Evolutionary conservation across 192 early-diverging fungal species (phyloP).

Genomic region (Jimgerdemannia lactiflua): DNA sequence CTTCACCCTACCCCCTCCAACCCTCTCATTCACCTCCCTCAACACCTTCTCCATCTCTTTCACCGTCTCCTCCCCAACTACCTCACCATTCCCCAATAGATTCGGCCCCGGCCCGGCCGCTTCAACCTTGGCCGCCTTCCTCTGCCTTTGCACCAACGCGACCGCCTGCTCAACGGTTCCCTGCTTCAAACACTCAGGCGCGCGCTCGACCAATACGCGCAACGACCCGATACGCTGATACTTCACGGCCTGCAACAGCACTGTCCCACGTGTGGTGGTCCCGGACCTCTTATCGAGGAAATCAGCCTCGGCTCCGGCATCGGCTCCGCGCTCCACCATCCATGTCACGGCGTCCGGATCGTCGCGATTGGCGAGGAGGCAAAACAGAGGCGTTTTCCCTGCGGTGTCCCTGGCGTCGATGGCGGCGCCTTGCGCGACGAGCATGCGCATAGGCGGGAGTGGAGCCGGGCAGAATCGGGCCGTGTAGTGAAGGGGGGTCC

Average conservation of each 20-base stretch:
- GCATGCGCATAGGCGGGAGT: conserved; percentile 10
- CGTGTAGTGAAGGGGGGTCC: conserved; percentile 28
- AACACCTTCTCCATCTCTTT: not conserved
- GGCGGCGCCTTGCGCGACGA: conserved; percentile 24
- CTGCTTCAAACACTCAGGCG: not conserved
- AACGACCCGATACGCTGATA: conserved; percentile 12
- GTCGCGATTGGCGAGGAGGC: conserved; percentile 29
- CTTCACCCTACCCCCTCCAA: not conserved
- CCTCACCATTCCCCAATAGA: not conserved
- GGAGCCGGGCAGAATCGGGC: conserved; percentile 21
- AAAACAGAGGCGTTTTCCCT: conserved; percentile 23
- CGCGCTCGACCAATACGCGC: not conserved
- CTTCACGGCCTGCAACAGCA: conserved; percentile 28
- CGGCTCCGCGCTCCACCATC: conserved; percentile 13
- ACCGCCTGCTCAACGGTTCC: not conserved
- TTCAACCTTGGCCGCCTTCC: not conserved
- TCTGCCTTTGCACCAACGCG: not conserved
- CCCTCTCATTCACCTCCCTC: not conserved
- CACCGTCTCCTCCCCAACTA: not conserved
- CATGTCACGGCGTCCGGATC: conserved; percentile 8
- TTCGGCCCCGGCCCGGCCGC: not conserved
- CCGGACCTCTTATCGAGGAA: conserved; percentile 18
- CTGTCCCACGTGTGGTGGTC: conserved; percentile 10
- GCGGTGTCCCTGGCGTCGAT: conserved; percentile 21
- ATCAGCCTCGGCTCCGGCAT: conserved; percentile 12